Evolutionary conservation across 2,329 filamentous ascomycete species (phyloP).

Genomic region (Ceratocystis eucalypticola): DNA sequence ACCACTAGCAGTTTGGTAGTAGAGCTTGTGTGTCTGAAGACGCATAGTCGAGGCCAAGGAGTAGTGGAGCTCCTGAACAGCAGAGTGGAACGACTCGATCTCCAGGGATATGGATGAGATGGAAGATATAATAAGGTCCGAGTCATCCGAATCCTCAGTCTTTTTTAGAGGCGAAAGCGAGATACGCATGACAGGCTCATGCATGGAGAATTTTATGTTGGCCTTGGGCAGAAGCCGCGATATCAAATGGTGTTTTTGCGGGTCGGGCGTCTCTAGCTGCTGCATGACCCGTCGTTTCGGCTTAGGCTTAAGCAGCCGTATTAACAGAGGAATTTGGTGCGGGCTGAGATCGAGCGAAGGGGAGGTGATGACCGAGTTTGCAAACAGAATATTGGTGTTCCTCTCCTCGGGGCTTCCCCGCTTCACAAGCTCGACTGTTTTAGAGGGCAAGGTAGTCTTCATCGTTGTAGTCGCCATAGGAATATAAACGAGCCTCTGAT

Average conservation of each 20-base stretch:
- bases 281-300: constrained; percentile 10
- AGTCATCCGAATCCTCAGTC: constrained; percentile 58
- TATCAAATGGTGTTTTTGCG: constrained; percentile 49
- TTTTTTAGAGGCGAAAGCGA: constrained; percentile 65
- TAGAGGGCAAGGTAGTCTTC: constrained; percentile 85
- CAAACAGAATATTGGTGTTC: constrained; percentile 92
- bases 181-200: constrained; percentile 87
- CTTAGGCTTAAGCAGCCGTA: constrained; percentile 57
- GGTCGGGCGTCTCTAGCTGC: constrained; percentile 22
- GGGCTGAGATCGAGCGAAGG: constrained; percentile 89
- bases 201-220: constrained; percentile 87
- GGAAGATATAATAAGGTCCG: constrained; percentile 87
- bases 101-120: constrained; percentile 89
- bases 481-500: constrained; percentile 79
- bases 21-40: constrained; percentile 74
- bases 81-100: constrained; percentile 87
- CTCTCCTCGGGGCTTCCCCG: constrained; percentile 63
- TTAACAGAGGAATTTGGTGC: constrained; percentile 72
- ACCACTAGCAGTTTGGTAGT: constrained; percentile 81
- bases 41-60: constrained; percentile 70
- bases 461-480: constrained; percentile 95
- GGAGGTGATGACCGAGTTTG: constrained; percentile 90
- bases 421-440: constrained; percentile 70
- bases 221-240: constrained; percentile 88
- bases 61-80: constrained; percentile 73